These are phyloP conservation scores for Colletotrichum nymphaeae DNA, from an alignment of 2,329 filamentous ascomycete species.

Conservation along the genomic window DNA sequence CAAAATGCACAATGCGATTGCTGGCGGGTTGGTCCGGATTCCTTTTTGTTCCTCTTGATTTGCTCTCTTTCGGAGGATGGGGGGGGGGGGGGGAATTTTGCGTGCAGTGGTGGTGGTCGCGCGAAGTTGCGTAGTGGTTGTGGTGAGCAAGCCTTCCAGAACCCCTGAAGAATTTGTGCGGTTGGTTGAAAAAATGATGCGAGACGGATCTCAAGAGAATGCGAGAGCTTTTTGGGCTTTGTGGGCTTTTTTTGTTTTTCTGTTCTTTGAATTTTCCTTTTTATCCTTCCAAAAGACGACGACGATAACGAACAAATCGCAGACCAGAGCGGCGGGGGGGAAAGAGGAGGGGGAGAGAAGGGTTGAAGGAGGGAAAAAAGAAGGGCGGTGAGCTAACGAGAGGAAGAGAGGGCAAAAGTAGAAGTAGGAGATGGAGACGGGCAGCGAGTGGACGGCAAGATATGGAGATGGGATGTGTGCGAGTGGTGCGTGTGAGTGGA, in stretches of 20 bases:
- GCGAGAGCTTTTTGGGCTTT: slow-evolving; percentile 13
- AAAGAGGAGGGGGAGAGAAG: slow-evolving; percentile 40
- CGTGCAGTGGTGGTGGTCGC: slow-evolving; percentile 13
- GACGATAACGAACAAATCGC: slow-evolving; percentile 43
- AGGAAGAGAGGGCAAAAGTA: slow-evolving; percentile 43
- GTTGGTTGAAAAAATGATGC: slow-evolving; percentile 34
- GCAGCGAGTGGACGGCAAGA: slow-evolving; percentile 37
- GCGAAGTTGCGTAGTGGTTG: slow-evolving; percentile 23
- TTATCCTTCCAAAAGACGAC: slow-evolving; percentile 35
- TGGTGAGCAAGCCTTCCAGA: slow-evolving; percentile 33
- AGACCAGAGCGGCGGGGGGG: slow-evolving; percentile 40
- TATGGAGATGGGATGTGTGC: slow-evolving; percentile 42
- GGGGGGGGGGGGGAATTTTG: neutral
- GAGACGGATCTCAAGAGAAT: slow-evolving; percentile 36
- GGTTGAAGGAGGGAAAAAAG: slow-evolving; percentile 45
- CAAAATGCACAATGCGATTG: slow-evolving; percentile 15
- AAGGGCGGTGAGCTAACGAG: slow-evolving; percentile 44
- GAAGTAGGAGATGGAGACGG: slow-evolving; percentile 46
- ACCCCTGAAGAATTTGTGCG: slow-evolving; percentile 16
- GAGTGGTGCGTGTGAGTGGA: slow-evolving; percentile 14
- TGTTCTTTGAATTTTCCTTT: slow-evolving; percentile 19
- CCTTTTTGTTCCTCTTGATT: neutral
- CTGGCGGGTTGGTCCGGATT: neutral
- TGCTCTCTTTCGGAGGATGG: neutral
- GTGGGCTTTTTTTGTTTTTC: slow-evolving; percentile 4